Base-by-base conservation (phyloP, 441 rosid species). In the Viola pubescens region DNA sequence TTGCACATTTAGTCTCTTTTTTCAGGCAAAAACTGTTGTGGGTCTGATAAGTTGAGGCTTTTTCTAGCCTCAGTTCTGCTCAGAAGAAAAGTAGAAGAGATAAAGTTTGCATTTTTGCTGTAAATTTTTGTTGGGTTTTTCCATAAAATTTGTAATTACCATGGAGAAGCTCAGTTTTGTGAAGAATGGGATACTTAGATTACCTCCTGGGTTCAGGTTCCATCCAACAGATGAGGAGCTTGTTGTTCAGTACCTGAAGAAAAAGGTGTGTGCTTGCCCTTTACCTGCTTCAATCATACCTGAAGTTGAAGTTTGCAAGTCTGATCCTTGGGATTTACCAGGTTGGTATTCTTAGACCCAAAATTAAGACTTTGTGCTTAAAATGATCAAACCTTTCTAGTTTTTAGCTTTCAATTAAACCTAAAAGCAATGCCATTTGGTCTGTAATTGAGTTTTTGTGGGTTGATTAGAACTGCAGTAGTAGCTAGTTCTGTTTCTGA, bases 321-420 rank as follows among this genome's bases (percentile, higher is more conserved):
- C 91, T 65, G 96, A 90, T 77, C 97, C 99, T 65, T 90, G 99
- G 97, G 94, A 94, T 41, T 81, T 94, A 68, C 99, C 99, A 63
- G 98, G 98, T 94, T 65, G 49, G 82, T 60, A 11, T 5, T 52
- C 1, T 41, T 8, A 45, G 4, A 13, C 7, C 9, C 1, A 37
- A 44, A 7, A n/a, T n/a, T 13, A 44, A 6, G 53, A 10, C 9
- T 37, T 11, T 38, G 6, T 16, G 2, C 34, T 16, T 54, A 5
- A 4, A 39, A 48, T 10, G n/a, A 40, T 59, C 40, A 1, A 11
- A 9, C n/a, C 16, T 26, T 11, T 39, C 50, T 52, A n/a, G 26
- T 26, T 10, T 26, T 52, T 7, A 16, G 39, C 39, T 37, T 10
- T 34, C 12, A 37, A 45, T 62, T 46, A 4, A 58, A 59, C 61